Conservation (phyloP, 2,329 filamentous ascomycete genomes). For the Stachybotrys elegans region DNA sequence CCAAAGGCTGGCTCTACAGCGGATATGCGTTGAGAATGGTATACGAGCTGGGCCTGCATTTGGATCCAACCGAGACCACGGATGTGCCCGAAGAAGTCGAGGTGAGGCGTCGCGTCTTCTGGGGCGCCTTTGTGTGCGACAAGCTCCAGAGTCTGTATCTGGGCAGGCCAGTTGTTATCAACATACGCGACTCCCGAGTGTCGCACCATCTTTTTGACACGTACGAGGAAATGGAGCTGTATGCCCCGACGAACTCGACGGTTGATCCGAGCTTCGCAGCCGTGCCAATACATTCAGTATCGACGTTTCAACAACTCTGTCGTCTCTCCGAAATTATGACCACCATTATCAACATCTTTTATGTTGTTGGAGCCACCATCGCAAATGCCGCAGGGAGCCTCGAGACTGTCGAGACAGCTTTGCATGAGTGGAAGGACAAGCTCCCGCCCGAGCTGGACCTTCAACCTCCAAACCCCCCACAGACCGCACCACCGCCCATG, state of each 20-base stretch:
- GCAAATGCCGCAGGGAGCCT: slow-evolving; percentile 5
- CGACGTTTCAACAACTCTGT: slow-evolving; percentile 28
- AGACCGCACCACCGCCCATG: not conserved
- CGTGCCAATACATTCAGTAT: slow-evolving; percentile 22
- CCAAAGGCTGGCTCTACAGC: slow-evolving; percentile 33
- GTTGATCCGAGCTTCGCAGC: not conserved
- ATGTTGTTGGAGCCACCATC: slow-evolving; percentile 6
- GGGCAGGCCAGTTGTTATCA: slow-evolving; percentile 18
- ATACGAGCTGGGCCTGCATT: slow-evolving; percentile 32
- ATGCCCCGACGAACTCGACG: slow-evolving; percentile 2
- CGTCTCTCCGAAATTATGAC: slow-evolving; percentile 30
- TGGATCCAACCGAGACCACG: slow-evolving; percentile 21
- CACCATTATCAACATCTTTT: slow-evolving; percentile 18
- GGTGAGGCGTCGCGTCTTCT: slow-evolving; percentile 24
- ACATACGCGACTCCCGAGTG: slow-evolving; percentile 15
- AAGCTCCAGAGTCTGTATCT: slow-evolving; percentile 24
- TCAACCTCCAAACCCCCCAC: not conserved
- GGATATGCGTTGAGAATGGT: slow-evolving; percentile 36
- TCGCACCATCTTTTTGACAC: slow-evolving; percentile 14
- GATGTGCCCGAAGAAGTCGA: slow-evolving; percentile 20
- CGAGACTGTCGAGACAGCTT: slow-evolving; percentile 1
- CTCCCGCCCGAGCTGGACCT: slow-evolving; percentile 3
- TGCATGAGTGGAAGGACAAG: slow-evolving; percentile 3
- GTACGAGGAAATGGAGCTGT: slow-evolving; percentile 17
- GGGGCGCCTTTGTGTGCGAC: slow-evolving; percentile 25